Conservation (phyloP, 2,329 filamentous ascomycete genomes). For the Fusarium citri region DNA sequence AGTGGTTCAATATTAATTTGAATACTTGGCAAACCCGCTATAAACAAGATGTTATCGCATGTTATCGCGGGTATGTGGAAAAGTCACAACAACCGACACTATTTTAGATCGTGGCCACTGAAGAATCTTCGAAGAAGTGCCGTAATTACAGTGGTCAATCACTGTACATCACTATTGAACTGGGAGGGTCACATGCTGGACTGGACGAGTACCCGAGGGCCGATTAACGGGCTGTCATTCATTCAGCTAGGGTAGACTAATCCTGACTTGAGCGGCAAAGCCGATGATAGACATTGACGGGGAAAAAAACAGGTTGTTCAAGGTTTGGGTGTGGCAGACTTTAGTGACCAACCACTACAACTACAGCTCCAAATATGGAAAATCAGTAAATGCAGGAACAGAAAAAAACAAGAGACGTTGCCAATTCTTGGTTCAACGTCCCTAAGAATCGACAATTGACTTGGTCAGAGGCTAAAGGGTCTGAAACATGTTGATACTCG, state of each 20-base stretch:
- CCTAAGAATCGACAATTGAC: neutral
- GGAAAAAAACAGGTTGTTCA: slow-evolving; percentile 6
- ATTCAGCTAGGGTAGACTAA: slow-evolving; percentile 11
- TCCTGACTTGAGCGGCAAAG: slow-evolving; percentile 23
- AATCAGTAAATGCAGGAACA: slow-evolving; percentile 35
- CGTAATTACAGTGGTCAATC: neutral
- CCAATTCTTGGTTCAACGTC: neutral
- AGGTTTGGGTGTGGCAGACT: slow-evolving; percentile 2
- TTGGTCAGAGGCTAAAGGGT: neutral
- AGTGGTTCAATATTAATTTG: neutral
- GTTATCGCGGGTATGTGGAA: neutral
- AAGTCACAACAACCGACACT: neutral
- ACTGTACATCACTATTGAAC: neutral
- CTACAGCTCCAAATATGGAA: slow-evolving; percentile 1
- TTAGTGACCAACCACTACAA: slow-evolving; percentile 15
- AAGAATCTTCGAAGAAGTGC: neutral
- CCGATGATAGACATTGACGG: slow-evolving; percentile 4
- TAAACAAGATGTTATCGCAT: no score
- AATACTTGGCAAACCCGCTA: neutral
- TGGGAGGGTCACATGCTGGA: slow-evolving; percentile 24
- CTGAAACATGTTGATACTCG: neutral
- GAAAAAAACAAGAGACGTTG: neutral
- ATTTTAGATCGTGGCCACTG: neutral
- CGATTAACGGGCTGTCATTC: neutral
- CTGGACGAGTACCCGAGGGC: slow-evolving; percentile 20